phyloP scores from a whole-genome alignment of 805 yeast genomes.

The Jamesozyma hellenica region DNA sequence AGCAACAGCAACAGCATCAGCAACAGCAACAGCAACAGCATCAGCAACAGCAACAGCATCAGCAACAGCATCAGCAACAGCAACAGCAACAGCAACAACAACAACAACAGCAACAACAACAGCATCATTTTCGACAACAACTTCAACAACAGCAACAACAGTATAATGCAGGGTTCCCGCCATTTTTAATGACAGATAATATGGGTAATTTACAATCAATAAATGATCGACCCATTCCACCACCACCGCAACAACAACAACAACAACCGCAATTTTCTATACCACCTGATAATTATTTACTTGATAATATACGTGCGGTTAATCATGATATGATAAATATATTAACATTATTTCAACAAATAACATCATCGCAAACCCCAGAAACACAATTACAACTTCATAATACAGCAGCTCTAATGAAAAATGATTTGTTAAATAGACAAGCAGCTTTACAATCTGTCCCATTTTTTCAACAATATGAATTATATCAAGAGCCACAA shows the following conservation, averaged over 20 bases:
- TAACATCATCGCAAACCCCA: conserved; percentile 3
- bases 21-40: not conserved
- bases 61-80: not conserved
- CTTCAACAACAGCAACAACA: not conserved
- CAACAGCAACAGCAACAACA: not conserved
- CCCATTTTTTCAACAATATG: no score
- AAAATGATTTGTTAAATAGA: no score
- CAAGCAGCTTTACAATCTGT: no score
- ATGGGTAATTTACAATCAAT: not conserved
- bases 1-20: not conserved
- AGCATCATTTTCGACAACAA: not conserved
- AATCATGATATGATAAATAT: not conserved
- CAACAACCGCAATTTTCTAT: not conserved
- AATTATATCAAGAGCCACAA: no score
- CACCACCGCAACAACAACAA: conserved; percentile 1
- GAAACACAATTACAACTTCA: conserved; percentile 4
- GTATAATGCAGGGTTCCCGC: not conserved
- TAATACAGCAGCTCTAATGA: no score
- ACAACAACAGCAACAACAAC: not conserved
- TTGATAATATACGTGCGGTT: not conserved
- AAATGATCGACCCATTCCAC: conserved; percentile 8
- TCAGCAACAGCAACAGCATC: not conserved
- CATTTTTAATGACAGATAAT: no score
- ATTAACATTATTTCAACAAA: not conserved
- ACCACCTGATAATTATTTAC: not conserved